Evolutionary conservation across 106 monocot genomes (phyloP), one percentile per base, ranked within the genome.

Genomic region (Dioscorea dumetorum): DNA sequence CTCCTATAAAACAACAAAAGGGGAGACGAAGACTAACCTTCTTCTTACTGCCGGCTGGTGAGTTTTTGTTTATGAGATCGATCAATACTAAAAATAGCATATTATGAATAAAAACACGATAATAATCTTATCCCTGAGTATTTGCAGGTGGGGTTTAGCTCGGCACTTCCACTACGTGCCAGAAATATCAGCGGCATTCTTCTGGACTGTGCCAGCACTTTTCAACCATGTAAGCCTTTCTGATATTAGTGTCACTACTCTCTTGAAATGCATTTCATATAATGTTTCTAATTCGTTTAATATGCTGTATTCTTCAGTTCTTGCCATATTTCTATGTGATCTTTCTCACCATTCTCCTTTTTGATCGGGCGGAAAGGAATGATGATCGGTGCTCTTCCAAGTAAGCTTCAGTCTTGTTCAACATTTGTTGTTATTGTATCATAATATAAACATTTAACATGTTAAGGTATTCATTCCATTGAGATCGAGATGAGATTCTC

Each of bases 21-120:
- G 97, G 24, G 97, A 99, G 74, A 90, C 79, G 16, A 99, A 92
- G 81, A 82, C 77, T 62, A 99, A 84, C 64, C 87, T 92, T 76
- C 97, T 99, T 67, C 78, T 99, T 57, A 90, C 97, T 70, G 92
- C 97, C 68, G 97, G 97, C 73, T 99, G 97, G 97, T 99, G 48
- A 88, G 75, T 67, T 49, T 22, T 22, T 6, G 50, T 58, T 41
- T 41, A 41, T 41, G 41, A 41, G 41, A 41, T 8, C 6, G 41
- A 41, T 41, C 41, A 41, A 41, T 10, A 41, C 10, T 10, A 41
- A 41, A 41, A 2, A 41, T 41, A 41, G 41, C 5, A 6, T 41
- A 10, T 41, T 41, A 41, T 41, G 41, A 8, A 41, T 6, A 41
- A 41, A 41, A 41, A 41, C 10, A 41, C 10, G 9, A 6, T 41